Base-by-base conservation (phyloP, 441 rosid species). In the Mallotus repandus region DNA sequence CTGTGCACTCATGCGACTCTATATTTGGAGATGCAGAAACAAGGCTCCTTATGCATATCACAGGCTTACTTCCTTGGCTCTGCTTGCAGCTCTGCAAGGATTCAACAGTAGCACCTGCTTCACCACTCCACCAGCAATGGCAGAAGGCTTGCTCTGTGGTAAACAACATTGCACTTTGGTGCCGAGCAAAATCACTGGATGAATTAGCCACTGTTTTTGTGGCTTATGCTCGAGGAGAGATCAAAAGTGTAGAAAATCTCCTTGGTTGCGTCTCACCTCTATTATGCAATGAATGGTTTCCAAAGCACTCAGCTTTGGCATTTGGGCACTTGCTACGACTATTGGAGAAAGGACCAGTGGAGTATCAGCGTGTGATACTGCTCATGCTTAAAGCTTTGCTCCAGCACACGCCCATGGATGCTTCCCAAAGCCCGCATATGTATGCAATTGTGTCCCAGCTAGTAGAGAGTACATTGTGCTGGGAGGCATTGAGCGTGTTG, bases 11-110 rank as follows among this genome's bases (percentile, higher is more conserved):
- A 4, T 93, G 99, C 73, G 99, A 96, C 80, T 96, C 98, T 48
- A 90, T 96, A 78, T 91, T 96, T 70, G 99, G 99, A 19, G 97
- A 93, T 75, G 81, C 81, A 10, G 99, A 96, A 83, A 96, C 99
- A 4, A 89, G 99, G 78, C 97, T 96, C 74, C 84, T 96, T 21
- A 91, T 96, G 99, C 98, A 96, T 85, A 86, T 96, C 77, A 89
- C 93, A 46, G 98, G 98, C 68, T 85, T 93, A 66, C 98, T 96
- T 71, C 99, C 98, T 7, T 96, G 99, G 99, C 98, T 96, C 76
- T 96, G 99, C 87, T 81, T 96, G 84, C 99, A 93, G 83, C 94
- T 96, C 58, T 78, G 89, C 77, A 85, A 86, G 79, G 99, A 96
- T 80, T 84, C 85, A 46, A 81, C 84, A 29, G 79, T 79, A 45